Conservation (phyloP, 2,329 filamentous ascomycete genomes). For the Cladosporium sp. region DNA sequence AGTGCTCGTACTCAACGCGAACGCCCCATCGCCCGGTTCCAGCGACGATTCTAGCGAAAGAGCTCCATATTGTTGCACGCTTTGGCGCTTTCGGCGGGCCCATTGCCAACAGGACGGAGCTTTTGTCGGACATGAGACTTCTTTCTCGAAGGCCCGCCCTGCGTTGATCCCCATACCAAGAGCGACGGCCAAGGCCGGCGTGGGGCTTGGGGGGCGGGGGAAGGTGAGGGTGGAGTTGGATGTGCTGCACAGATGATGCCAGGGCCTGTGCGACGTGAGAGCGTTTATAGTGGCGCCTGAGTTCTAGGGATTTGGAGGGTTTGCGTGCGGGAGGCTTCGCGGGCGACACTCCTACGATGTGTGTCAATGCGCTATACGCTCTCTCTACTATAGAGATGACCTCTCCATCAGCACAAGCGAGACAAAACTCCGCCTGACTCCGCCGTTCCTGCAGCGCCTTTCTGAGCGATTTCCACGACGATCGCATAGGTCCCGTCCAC, state of each 20-base stretch:
- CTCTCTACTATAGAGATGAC: neutral
- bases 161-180: slow-evolving; percentile 16
- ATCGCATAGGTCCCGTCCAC: neutral
- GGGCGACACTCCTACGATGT: neutral
- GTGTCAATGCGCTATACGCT: neutral
- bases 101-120: neutral
- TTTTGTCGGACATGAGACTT: slow-evolving; percentile 8
- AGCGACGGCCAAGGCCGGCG: neutral
- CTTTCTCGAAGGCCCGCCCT: slow-evolving; percentile 1
- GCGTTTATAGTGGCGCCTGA: neutral
- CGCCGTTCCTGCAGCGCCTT: slow-evolving; percentile 4
- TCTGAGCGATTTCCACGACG: slow-evolving; percentile 7
- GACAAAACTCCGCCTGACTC: slow-evolving; percentile 3
- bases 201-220: slow-evolving; percentile 5
- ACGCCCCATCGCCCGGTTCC: neutral
- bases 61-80: neutral
- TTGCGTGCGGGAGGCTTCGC: neutral
- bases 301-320: neutral
- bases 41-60: neutral
- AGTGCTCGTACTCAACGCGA: neutral
- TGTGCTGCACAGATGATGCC: neutral
- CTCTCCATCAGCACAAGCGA: neutral
- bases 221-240: neutral
- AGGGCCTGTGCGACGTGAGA: neutral
- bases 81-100: neutral